Evolutionary conservation across 2,329 filamentous ascomycete genomes (phyloP).

Genomic region (Thelonectria rubi): DNA sequence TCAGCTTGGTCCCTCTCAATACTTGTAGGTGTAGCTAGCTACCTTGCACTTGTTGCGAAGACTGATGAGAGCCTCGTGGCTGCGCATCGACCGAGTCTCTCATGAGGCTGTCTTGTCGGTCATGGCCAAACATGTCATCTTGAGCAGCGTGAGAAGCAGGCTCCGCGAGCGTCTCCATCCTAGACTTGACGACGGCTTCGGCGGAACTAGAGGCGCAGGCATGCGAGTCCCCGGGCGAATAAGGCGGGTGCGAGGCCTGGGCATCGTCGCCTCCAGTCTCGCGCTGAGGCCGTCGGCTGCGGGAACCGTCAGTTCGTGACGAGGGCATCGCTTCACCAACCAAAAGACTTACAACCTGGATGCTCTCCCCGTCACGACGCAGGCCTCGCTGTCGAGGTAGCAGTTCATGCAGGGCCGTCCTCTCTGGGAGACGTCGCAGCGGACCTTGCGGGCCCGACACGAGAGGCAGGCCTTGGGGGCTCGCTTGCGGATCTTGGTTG

Average conservation of each 20-base stretch:
- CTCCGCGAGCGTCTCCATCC: conserved; percentile 17
- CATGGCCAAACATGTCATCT: background rate
- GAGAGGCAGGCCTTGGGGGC: conserved; percentile 61
- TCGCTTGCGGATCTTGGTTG: conserved; percentile 53
- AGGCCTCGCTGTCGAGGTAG: conserved; percentile 58
- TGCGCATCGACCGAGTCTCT: conserved; percentile 5
- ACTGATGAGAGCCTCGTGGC: background rate
- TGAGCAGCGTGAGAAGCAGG: background rate
- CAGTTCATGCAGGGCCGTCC: conserved; percentile 62
- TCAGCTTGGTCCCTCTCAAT: background rate
- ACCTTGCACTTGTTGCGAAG: conserved; percentile 11
- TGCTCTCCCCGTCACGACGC: conserved; percentile 51
- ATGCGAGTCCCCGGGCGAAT: conserved; percentile 14
- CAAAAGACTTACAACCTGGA: conserved; percentile 23
- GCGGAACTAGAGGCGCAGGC: conserved; percentile 18
- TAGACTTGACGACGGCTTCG: conserved; percentile 28
- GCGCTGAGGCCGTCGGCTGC: conserved; percentile 18
- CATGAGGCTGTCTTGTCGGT: conserved; percentile 19
- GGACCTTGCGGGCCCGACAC: conserved; percentile 61
- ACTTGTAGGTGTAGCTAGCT: background rate
- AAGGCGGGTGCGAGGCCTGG: conserved; percentile 18
- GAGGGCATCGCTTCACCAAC: background rate
- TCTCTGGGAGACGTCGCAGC: conserved; percentile 60
- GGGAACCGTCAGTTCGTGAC: background rate
- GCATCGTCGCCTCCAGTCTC: conserved; percentile 15